Base-by-base conservation (phyloP, 805 yeast genomes). In the Pichia insulana region DNA sequence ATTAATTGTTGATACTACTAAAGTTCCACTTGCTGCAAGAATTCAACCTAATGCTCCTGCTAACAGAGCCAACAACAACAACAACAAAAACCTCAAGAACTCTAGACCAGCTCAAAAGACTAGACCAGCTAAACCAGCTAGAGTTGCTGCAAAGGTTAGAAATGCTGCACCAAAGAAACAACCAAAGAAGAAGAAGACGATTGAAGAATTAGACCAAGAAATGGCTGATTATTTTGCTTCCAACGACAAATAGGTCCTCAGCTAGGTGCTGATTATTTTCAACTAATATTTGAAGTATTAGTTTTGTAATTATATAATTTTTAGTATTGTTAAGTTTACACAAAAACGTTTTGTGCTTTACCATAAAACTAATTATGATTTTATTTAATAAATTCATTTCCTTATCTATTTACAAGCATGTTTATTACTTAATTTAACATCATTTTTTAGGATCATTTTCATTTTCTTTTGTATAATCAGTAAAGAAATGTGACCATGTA, bases 191-290 rank as follows among this genome's bases (percentile, higher is more conserved):
- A 70, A 71, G 65, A 88, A 88, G 75, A 79, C 95, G 41, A 72
- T 84, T 50, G 97, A 85, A 63, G 90, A 92, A 67, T 78, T 90
- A 60, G 98, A 92, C 67, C 95, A 89, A 62, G 97, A 90, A 70
- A 90, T 92, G 98, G 83, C 88, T 49, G 97, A 89, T 61, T 90
- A 90, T 69, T 89, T 90, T 55, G 79, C 78, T 50, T 79, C 74
- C 49, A 69, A 66, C 50, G 65, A 67, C 37, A 47, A 50, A 43
- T 36, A 27, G 37, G 13, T 11, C 19, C 9, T 32, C 12, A 22
- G 22, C 20, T 18, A 17, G 18, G 13, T 3, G 17, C 17, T 6
- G 17, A 7, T 32, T 13, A 10, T 18, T 7, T 12, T 19, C 12
- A 31, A 15, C 13, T 12, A 9, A 4, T 20, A 20, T 22, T 31